Conservation (phyloP, 495 filamentous ascomycete genomes). For the Aspergillus taichungensis region DNA sequence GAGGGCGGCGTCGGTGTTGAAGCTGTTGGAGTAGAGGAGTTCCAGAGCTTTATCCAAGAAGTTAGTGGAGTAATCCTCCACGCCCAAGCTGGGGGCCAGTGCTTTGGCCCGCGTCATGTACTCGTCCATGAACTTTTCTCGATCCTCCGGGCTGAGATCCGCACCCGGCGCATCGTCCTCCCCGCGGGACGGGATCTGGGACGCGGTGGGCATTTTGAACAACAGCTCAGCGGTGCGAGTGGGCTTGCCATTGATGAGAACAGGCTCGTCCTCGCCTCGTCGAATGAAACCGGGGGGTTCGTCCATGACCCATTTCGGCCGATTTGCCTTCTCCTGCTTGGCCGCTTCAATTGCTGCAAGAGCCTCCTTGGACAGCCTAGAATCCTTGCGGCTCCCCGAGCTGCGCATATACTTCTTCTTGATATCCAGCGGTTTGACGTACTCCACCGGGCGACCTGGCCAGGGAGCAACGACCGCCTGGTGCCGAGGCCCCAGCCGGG, state of each 20-base stretch:
- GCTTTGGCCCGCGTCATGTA: conserved; percentile 64
- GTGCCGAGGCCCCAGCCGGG: conserved; percentile 82
- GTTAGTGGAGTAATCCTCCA: conserved; percentile 68
- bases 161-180: conserved; percentile 38
- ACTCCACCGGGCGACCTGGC: conserved; percentile 76
- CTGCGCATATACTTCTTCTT: conserved; percentile 65
- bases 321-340: conserved; percentile 62
- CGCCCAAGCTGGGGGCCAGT: conserved; percentile 51
- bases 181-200: conserved; percentile 36
- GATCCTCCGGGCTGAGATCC: conserved; percentile 29
- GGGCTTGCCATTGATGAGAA: conserved; percentile 39
- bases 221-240: conserved; percentile 44
- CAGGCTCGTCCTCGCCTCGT: conserved; percentile 67
- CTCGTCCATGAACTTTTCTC: conserved; percentile 53
- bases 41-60: conserved; percentile 80
- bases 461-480: conserved; percentile 81
- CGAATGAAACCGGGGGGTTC: conserved; percentile 77
- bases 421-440: conserved; percentile 78
- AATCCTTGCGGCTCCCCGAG: conserved; percentile 55
- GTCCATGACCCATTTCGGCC: conserved; percentile 89
- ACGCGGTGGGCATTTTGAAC: conserved; percentile 44
- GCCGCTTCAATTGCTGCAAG: conserved; percentile 73
- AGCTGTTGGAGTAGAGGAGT: conserved; percentile 60
- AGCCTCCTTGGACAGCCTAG: conserved; percentile 69
- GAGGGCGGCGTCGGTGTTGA: conserved; percentile 64